These are phyloP conservation scores for Chaetomiaceae sp. DNA, from an alignment of 2,329 filamentous ascomycete genomes.

Conservation along the genomic window DNA sequence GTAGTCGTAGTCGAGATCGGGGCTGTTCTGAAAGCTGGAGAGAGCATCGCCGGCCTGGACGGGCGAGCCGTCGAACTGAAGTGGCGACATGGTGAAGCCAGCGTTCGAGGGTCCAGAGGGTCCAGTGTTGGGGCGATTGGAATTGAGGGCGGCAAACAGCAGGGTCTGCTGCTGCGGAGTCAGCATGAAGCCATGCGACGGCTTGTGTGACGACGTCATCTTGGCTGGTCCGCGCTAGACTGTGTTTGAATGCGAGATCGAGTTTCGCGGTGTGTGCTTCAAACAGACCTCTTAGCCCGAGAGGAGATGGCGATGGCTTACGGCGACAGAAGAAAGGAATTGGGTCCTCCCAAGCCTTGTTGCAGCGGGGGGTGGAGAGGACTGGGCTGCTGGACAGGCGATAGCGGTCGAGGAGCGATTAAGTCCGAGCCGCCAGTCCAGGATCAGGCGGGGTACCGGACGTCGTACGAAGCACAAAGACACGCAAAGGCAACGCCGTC, in stretches of 20 bases:
- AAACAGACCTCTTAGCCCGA: not conserved
- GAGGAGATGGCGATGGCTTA: not conserved
- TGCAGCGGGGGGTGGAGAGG: not conserved
- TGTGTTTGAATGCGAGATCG: not conserved
- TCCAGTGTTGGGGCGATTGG: conserved; percentile 50
- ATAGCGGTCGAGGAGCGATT: conserved; percentile 6
- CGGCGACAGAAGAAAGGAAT: not conserved
- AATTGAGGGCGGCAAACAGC: conserved; percentile 70
- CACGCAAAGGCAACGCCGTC: not conserved
- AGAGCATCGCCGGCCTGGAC: conserved; percentile 42
- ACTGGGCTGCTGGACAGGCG: not conserved
- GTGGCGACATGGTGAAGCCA: conserved; percentile 42
- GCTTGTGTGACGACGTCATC: conserved; percentile 50
- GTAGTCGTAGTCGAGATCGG: conserved; percentile 77
- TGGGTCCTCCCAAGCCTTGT: not conserved
- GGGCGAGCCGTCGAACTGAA: conserved; percentile 47
- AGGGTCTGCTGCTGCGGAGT: conserved; percentile 73
- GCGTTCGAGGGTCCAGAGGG: conserved; percentile 34
- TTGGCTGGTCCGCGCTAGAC: conserved; percentile 19
- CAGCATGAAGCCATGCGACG: conserved; percentile 58
- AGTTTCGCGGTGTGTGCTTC: not conserved
- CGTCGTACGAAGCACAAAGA: conserved; percentile 3
- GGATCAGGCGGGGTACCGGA: conserved; percentile 14
- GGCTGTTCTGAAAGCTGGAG: conserved; percentile 63
- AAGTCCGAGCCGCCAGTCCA: conserved; percentile 10